Conservation (phyloP, 2,329 filamentous ascomycete genomes). For the Xylariaceae sp. region DNA sequence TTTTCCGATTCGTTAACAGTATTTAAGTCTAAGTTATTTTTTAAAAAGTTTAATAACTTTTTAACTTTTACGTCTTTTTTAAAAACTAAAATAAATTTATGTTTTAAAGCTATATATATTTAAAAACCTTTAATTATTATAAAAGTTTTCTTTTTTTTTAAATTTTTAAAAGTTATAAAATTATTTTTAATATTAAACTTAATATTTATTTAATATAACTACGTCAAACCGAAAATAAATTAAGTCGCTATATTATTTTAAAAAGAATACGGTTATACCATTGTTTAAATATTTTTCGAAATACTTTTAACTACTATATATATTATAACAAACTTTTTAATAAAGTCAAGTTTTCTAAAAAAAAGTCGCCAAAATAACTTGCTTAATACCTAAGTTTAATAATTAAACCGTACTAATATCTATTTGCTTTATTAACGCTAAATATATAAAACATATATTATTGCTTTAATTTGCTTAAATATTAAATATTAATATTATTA, state of each 20-base stretch:
- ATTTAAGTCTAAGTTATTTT: too few relatives aligned
- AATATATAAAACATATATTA: neutral
- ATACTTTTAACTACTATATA: neutral
- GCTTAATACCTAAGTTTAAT: neutral
- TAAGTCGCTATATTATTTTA: neutral
- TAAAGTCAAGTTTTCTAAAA: neutral
- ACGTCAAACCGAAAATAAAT: neutral
- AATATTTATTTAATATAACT: neutral
- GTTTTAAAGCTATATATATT: neutral
- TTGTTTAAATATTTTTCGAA: neutral
- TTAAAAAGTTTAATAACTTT: neutral
- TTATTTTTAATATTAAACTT: neutral
- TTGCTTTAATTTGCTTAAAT: neutral
- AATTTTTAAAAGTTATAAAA: neutral
- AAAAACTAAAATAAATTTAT: neutral
- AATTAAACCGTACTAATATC: neutral
- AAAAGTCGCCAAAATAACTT: neutral
- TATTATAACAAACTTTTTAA: neutral
- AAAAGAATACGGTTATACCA: neutral
- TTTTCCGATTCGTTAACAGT: neutral
- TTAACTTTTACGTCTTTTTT: too few relatives aligned
- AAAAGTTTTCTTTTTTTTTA: too few relatives aligned
- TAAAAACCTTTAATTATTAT: too few relatives aligned
- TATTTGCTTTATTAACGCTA: neutral
- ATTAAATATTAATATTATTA: neutral